Percentiles rank a stretch among this genome's conserved stretches.
These are phyloP conservation scores for Ceratocystis harringtonii DNA, from an alignment of 2,329 filamentous ascomycete species.

Conservation along the genomic window DNA sequence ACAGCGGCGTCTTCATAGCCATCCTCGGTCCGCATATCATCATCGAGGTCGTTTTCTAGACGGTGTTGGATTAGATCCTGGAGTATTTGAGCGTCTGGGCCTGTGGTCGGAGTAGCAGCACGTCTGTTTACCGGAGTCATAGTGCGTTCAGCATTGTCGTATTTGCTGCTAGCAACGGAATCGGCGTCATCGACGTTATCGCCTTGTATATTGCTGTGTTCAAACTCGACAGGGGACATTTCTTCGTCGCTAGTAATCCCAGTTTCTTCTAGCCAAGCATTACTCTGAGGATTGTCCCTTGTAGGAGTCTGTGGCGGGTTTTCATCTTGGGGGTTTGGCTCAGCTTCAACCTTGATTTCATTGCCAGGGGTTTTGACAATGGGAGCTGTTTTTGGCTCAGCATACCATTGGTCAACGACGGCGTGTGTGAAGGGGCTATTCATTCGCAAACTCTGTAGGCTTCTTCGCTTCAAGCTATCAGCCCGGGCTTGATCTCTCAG, in stretches of 20 bases:
- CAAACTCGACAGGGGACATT: constrained; percentile 15
- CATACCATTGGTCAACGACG: constrained; percentile 38
- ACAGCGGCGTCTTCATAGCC: constrained; percentile 26
- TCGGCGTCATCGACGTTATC: constrained; percentile 21
- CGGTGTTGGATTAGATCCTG: constrained; percentile 15
- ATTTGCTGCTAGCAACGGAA: constrained; percentile 20
- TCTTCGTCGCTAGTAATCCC: constrained; percentile 10
- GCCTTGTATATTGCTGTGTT: neutral
- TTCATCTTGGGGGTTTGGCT: neutral
- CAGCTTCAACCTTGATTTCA: neutral
- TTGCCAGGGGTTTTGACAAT: constrained; percentile 19
- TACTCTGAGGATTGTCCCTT: neutral
- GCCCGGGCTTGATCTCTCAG: constrained; percentile 64
- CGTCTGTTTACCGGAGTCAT: constrained; percentile 8
- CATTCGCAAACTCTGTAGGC: constrained; percentile 58
- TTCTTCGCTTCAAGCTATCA: constrained; percentile 63
- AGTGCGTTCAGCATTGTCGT: constrained; percentile 19
- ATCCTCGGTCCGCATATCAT: constrained; percentile 29
- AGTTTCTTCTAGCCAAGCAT: constrained; percentile 7
- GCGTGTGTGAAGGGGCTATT: constrained; percentile 68
- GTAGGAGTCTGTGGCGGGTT: neutral
- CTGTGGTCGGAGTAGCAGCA: constrained; percentile 1
- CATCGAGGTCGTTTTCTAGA: constrained; percentile 24
- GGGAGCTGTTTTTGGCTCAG: constrained; percentile 21
- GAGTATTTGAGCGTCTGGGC: neutral